Evolutionary conservation across 225 moss, liverwort and hornwort genomes (phyloP), one percentile per base, ranked within the genome.

Genomic region (Climacium dendroides): DNA sequence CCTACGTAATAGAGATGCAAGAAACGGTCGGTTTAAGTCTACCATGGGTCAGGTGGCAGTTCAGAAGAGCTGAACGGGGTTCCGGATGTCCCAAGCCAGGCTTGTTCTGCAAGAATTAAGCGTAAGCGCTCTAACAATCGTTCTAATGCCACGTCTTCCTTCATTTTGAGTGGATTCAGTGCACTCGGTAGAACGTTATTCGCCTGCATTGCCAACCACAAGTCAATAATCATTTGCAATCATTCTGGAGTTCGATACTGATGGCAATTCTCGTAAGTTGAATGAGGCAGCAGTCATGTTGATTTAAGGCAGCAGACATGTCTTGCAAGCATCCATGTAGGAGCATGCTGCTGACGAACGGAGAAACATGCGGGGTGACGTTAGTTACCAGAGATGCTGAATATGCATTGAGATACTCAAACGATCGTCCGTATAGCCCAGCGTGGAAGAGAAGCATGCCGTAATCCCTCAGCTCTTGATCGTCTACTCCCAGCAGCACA

Each of bases 11-110:
- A n/a, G 54, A 63, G 80, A 62, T 62, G 34, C 80, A 69, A 82
- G 70, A 69, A 70, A 67, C 58, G 45, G 35, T 53, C 28, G 73
- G 34, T 87, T 65, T 13, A 63, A 87, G 73, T 81, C 94, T 91
- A 98, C 98, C 98, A 98, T 69, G 98, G 98, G 54, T 98, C 98
- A 69, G 98, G 98, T 73, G 98, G 98, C 83, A 93, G 75, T 62
- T 93, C 94, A 43, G 91, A 91, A 34, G 96, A 91, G 87, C 77
- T 87, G 73, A 81, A 94, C 86, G 87, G 94, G 89, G 81, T 93
- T n/a, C 91, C 94, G 78, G 94, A 87, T 53, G 89, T 89, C 82
- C 88, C 93, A 80, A 92, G 87, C 88, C 88, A 88, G 32, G 88
- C 84, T 79, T 88, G 79, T 85, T 97, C 97, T 58, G 92, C 90